Percentiles rank a stretch among this genome's conserved stretches.
phyloP scores from a whole-genome alignment of 1,284 basidiomycete species.

The Vanrija sp. region DNA sequence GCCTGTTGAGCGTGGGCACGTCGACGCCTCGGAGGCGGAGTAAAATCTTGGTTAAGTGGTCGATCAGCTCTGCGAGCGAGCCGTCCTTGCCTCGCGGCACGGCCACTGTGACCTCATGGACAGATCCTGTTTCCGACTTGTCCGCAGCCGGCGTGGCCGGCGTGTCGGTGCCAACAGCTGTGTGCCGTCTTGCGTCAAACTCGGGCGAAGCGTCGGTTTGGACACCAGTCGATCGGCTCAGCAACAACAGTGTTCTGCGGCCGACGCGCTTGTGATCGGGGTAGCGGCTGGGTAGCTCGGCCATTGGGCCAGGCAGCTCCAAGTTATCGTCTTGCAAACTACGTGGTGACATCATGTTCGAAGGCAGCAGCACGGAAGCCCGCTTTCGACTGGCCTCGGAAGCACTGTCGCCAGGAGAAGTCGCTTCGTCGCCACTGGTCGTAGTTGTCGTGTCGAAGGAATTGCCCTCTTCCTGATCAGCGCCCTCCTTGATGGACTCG shows the following conservation, averaged over 20 bases:
- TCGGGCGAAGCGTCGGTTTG: slow-evolving; percentile 61
- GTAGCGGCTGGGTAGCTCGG: neutral
- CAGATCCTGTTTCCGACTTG: slow-evolving; percentile 34
- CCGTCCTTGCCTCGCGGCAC: neutral
- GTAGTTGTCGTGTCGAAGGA: neutral
- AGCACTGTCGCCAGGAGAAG: slow-evolving; percentile 28
- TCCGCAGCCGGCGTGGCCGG: slow-evolving; percentile 16
- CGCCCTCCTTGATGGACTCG: slow-evolving; percentile 37
- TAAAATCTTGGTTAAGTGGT: slow-evolving; percentile 62
- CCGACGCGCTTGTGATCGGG: slow-evolving; percentile 26
- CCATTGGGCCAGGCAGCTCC: neutral
- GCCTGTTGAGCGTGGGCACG: slow-evolving; percentile 77
- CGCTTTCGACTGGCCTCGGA: slow-evolving; percentile 34
- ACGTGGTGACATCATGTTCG: slow-evolving; percentile 8
- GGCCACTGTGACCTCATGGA: slow-evolving; percentile 18
- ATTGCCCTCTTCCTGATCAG: slow-evolving; percentile 12
- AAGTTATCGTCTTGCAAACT: slow-evolving; percentile 1
- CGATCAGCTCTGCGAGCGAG: slow-evolving; percentile 8
- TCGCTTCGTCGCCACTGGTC: slow-evolving; percentile 19
- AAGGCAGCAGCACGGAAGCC: slow-evolving; percentile 30
- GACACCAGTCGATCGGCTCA: slow-evolving; percentile 63
- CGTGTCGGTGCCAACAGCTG: neutral
- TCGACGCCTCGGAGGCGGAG: slow-evolving; percentile 74
- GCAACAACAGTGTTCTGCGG: slow-evolving; percentile 55
- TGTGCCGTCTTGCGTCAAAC: neutral